Conservation (phyloP, 305 asterid species). For the Rubia peregrina region DNA sequence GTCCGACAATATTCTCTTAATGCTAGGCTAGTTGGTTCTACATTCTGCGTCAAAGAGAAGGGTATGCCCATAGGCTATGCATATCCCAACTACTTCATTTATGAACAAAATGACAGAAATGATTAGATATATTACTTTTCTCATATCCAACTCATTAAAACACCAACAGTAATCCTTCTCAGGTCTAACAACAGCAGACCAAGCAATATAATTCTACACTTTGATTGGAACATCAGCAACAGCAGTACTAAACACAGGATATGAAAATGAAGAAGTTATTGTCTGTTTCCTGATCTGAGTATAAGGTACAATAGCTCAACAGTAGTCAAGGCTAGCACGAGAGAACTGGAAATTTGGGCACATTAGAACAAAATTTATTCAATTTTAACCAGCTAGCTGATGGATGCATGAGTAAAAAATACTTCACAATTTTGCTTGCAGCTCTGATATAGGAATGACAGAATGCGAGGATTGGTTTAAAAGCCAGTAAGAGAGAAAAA, state of each 20-base stretch:
- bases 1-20: not conserved
- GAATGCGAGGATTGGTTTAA: not conserved
- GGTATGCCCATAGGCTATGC: not conserved
- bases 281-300: not conserved
- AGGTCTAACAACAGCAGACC: not conserved
- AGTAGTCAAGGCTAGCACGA: not conserved
- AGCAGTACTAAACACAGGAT: not conserved
- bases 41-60: not conserved
- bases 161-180: not conserved
- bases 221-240: not conserved
- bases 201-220: not conserved
- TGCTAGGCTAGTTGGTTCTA: not conserved
- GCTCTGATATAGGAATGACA: not conserved
- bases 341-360: not conserved
- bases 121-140: not conserved
- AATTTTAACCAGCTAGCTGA: not conserved
- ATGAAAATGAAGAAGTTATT: not conserved
- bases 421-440: not conserved
- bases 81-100: not conserved
- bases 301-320: no score
- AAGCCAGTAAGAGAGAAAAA: constrained; percentile 13
- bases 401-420: not conserved
- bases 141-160: not conserved
- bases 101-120: not conserved
- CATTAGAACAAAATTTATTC: not conserved